phyloP scores from a whole-genome alignment of 371 early-diverging fungal genomes.

The Rhizopus microsporus region DNA sequence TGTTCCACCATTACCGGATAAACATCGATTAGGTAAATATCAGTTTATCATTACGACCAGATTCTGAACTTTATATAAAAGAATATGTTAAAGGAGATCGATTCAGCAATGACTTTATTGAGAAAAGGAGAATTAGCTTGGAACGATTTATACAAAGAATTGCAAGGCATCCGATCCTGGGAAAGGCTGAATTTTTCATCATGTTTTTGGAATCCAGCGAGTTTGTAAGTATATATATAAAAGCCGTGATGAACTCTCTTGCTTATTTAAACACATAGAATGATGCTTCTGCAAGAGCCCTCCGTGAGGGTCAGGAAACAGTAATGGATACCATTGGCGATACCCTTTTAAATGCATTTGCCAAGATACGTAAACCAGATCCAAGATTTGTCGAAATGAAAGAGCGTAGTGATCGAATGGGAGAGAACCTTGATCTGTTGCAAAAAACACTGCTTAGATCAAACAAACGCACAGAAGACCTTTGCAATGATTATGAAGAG shows the following conservation, averaged over 20 bases:
- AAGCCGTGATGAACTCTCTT: neutral
- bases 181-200: constrained; percentile 64
- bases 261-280: constrained; percentile 34
- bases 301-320: constrained; percentile 64
- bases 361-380: constrained; percentile 88
- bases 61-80: constrained; percentile 18
- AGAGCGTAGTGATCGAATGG: constrained; percentile 77
- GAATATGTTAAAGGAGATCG: constrained; percentile 96
- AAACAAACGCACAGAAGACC: constrained; percentile 76
- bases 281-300: constrained; percentile 50
- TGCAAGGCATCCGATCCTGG: constrained; percentile 86
- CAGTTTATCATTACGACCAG: neutral
- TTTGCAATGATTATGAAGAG: constrained; percentile 79
- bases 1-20: constrained; percentile 91
- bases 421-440: constrained; percentile 77
- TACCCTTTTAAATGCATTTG: constrained; percentile 85
- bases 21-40: constrained; percentile 79
- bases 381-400: constrained; percentile 81
- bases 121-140: constrained; percentile 74
- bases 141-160: constrained; percentile 83
- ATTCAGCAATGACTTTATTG: constrained; percentile 89
- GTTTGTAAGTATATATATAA: constrained; percentile 49
- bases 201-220: constrained; percentile 84
- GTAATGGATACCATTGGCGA: constrained; percentile 88
- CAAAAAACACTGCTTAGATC: constrained; percentile 78